A percentile compares a stretch with the other conserved stretches of the same genome.
Conservation (phyloP, 495 filamentous ascomycete species). For the Tuber melanosporum region DNA sequence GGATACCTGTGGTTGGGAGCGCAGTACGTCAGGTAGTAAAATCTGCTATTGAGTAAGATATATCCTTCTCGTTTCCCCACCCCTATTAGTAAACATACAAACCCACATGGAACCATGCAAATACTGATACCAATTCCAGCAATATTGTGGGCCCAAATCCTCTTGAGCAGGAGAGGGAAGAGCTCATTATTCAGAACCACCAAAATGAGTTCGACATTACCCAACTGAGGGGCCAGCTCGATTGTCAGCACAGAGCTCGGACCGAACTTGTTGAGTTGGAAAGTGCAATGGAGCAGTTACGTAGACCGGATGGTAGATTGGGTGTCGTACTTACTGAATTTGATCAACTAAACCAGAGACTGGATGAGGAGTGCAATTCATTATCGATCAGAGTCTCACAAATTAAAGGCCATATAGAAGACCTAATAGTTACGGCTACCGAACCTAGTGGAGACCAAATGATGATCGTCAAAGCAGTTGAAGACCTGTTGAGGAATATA, state of each 20-base stretch:
- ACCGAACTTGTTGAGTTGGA: background rate
- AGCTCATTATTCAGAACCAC: background rate
- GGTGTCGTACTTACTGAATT: background rate
- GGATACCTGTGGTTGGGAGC: background rate
- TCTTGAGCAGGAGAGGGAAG: background rate
- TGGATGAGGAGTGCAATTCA: background rate
- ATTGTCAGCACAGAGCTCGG: background rate
- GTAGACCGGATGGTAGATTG: background rate
- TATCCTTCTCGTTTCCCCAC: background rate
- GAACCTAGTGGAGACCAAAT: background rate
- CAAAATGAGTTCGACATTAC: background rate
- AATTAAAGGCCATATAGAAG: slow-evolving; percentile 1
- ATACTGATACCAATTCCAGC: background rate
- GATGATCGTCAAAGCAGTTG: background rate
- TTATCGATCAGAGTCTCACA: background rate
- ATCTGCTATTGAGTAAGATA: background rate
- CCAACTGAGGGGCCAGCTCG: background rate
- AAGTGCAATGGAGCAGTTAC: background rate
- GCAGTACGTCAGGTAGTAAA: background rate
- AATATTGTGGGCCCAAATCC: background rate
- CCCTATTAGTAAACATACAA: background rate
- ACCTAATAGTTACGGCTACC: background rate
- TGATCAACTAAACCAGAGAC: background rate
- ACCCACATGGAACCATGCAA: background rate
- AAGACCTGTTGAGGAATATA: background rate